Conservation (phyloP, 78 protist species). For the Fonticula alba region DNA sequence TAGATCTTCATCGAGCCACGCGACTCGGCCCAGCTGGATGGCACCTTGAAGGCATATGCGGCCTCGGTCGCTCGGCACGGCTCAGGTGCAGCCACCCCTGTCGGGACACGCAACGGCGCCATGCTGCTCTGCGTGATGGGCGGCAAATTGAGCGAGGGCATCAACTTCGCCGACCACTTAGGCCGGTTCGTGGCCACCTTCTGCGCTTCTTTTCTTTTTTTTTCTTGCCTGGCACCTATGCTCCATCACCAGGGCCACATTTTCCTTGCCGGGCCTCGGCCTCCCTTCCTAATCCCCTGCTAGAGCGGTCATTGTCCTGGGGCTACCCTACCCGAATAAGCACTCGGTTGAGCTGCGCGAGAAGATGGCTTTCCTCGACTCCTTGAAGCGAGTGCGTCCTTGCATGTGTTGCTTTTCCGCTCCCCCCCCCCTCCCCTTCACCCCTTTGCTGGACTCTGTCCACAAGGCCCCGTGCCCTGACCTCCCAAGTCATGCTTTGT, state of each 20-base stretch:
- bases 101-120: background rate
- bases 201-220: background rate
- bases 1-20: too few relatives aligned
- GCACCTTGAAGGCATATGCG: too few relatives aligned
- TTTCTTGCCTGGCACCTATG: too few relatives aligned
- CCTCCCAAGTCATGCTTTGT: too few relatives aligned
- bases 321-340: slow-evolving; percentile 56
- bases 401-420: background rate
- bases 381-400: background rate
- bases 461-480: slow-evolving; percentile 9
- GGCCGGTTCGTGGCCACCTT: slow-evolving; percentile 14
- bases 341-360: slow-evolving; percentile 26
- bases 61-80: too few relatives aligned
- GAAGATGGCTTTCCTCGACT: slow-evolving; percentile 6
- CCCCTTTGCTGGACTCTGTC: too few relatives aligned
- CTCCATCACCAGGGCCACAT: too few relatives aligned
- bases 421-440: too few relatives aligned
- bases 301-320: slow-evolving; percentile 50
- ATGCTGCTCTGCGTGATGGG: slow-evolving; percentile 42
- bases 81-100: too few relatives aligned
- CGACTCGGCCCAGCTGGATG: too few relatives aligned
- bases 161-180: slow-evolving; percentile 58
- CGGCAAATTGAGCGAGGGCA: slow-evolving; percentile 76
- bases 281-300: too few relatives aligned
- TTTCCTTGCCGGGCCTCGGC: too few relatives aligned